Evolutionary conservation across 164 flowering plant species (phyloP), one percentile per base, ranked within the genome.

Genomic region (Tetrastigma voinierianum): DNA sequence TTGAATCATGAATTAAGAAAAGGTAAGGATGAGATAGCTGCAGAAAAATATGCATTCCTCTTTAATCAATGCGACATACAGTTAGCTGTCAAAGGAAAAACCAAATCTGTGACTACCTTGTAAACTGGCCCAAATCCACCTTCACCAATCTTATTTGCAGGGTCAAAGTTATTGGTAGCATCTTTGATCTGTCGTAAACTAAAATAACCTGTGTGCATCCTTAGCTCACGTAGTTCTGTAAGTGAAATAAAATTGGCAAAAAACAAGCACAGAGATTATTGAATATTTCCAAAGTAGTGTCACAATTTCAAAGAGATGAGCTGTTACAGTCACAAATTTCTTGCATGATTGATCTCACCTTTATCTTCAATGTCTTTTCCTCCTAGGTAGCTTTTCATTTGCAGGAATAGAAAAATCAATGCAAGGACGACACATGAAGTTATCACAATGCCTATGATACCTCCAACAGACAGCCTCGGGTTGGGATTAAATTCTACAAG

Each of bases 81-180:
- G 40, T 32, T n/a, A n/a, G n/a, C n/a, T 32, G 40, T 32, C 6
- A 32, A 5, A 64, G 45, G 6, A 13, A 20, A 20, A 45, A 25
- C 6, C 2, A 18, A 25, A 64, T 25, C 19, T 13, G 19, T 15
- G 18, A 43, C 54, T 77, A 90, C 97, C 94, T 87, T 90, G 78
- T 74, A 87, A 45, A 90, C 97, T 9, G 94, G 83, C 48, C 97
- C 97, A 76, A 90, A 88, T 17, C 97, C 94, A 25, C 97, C 94
- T 85, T 90, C 94, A 2, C 97, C 97, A 46, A 90, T 83, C 79
- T 90, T 90, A 74, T 90, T 84, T 62, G 70, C 81, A 65, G 86
- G 78, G 58, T 87, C 89, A 67, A 90, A 90, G 76, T 89, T 86
- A 18, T 67, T 68, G 3, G 97, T 90, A 48, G 97, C 97, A 73